Percentiles rank a stretch among this genome's conserved stretches.
Evolutionary conservation across 768 basidiomycete species (phyloP).

Genomic region (Mycena indigotica): DNA sequence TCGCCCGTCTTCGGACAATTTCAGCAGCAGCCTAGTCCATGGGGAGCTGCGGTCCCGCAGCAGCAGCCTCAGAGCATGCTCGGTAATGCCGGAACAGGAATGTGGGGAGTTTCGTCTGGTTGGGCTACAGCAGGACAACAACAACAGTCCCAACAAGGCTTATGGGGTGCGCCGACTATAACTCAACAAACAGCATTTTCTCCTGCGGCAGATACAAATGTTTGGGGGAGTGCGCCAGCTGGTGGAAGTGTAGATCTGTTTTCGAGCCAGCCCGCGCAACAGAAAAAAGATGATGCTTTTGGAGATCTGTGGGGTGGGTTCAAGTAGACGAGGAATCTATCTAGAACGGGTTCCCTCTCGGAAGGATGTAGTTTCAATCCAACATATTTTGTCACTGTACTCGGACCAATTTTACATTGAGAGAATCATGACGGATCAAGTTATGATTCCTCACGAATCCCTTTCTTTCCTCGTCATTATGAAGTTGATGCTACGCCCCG

Average conservation of each 20-base stretch:
- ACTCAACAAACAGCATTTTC: constrained; percentile 39
- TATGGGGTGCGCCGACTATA: constrained; percentile 39
- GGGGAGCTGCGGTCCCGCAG: constrained; percentile 33
- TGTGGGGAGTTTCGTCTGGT: constrained; percentile 70
- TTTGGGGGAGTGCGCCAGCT: constrained; percentile 54
- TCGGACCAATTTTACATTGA: too few relatives aligned
- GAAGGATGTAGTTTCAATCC: too few relatives aligned
- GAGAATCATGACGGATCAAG: too few relatives aligned
- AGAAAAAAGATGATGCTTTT: constrained; percentile 78
- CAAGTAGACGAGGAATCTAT: too few relatives aligned
- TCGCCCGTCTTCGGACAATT: constrained; percentile 41
- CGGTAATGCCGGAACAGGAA: constrained; percentile 52
- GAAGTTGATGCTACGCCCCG: not conserved
- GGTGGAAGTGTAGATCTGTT: constrained; percentile 35
- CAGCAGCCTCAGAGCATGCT: constrained; percentile 53
- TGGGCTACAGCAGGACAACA: constrained; percentile 52
- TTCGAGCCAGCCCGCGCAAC: constrained; percentile 33
- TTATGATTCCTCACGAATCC: too few relatives aligned
- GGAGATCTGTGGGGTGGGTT: constrained; percentile 85
- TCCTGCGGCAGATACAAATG: constrained; percentile 46
- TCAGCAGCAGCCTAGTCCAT: constrained; percentile 30
- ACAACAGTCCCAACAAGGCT: constrained; percentile 36
- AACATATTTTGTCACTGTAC: too few relatives aligned
- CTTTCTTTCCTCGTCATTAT: too few relatives aligned
- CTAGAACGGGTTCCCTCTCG: too few relatives aligned